phyloP scores from a whole-genome alignment of 495 filamentous ascomycete species.

The Penicillium silybi region DNA sequence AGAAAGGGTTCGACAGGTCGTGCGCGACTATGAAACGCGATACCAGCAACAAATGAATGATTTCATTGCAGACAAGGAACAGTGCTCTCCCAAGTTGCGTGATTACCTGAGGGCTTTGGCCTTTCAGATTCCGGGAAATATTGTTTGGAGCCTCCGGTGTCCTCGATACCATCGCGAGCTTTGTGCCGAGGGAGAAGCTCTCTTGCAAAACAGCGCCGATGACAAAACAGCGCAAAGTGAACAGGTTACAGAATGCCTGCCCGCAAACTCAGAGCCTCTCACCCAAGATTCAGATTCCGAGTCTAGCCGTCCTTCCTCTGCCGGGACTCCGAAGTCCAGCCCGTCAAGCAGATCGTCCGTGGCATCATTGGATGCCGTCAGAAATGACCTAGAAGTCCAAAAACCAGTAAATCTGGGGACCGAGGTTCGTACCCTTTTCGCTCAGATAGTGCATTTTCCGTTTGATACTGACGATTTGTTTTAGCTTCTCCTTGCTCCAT shows the following conservation, averaged over 20 bases:
- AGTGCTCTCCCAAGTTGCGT: constrained; percentile 3
- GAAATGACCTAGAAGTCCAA: too few relatives aligned
- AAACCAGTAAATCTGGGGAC: too few relatives aligned
- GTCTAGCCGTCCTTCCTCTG: not conserved
- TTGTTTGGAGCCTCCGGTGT: constrained; percentile 22
- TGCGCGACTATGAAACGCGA: constrained; percentile 13
- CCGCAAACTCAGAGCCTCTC: not conserved
- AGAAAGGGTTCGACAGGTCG: constrained; percentile 7
- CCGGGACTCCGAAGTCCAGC: not conserved
- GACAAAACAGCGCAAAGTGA: not conserved
- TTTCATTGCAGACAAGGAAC: constrained; percentile 6
- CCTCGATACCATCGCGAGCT: constrained; percentile 22
- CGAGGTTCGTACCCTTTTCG: not conserved
- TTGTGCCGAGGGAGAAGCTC: constrained; percentile 1
- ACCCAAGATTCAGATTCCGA: not conserved
- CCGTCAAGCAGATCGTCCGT: not conserved
- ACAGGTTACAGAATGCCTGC: not conserved
- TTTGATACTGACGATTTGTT: not conserved
- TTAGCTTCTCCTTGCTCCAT: not conserved
- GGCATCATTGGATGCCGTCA: not conserved
- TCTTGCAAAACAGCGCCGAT: not conserved
- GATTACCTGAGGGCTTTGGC: constrained; percentile 13
- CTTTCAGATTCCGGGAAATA: constrained; percentile 21
- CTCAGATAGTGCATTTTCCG: not conserved
- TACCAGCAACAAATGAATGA: constrained; percentile 8